Percentiles rank a stretch among this genome's conserved stretches.
Conservation (phyloP, 2,329 filamentous ascomycete genomes). For the Arthroderma uncinatum region DNA sequence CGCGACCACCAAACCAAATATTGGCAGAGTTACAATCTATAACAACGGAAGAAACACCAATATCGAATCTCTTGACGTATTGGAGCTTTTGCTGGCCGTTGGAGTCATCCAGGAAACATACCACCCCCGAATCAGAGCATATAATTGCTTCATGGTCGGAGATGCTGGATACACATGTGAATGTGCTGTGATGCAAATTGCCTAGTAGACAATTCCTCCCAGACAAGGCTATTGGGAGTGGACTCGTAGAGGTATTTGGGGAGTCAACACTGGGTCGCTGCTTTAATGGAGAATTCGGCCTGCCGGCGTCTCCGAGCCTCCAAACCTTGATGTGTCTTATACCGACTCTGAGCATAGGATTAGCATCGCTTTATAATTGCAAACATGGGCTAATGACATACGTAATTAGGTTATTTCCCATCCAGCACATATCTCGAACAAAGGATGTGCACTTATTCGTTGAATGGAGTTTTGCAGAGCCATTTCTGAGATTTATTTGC, state of each 20-base stretch:
- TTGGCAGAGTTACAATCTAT: constrained; percentile 45
- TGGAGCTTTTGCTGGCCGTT: constrained; percentile 59
- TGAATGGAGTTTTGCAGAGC: constrained; percentile 64
- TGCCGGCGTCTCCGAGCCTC: constrained; percentile 59
- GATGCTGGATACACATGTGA: constrained; percentile 64
- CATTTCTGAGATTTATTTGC: constrained; percentile 72
- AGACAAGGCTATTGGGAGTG: constrained; percentile 56
- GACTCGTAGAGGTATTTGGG: constrained; percentile 26
- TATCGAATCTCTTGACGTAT: constrained; percentile 55
- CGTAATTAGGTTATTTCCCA: constrained; percentile 72
- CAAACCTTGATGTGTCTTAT: constrained; percentile 89
- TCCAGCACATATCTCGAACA: constrained; percentile 80
- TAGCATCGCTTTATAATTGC: neutral
- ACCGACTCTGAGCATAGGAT: constrained; percentile 43
- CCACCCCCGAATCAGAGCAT: constrained; percentile 74
- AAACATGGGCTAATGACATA: constrained; percentile 27
- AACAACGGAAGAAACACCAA: constrained; percentile 56
- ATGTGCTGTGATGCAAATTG: constrained; percentile 67
- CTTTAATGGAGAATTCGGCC: constrained; percentile 51
- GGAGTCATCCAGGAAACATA: constrained; percentile 77
- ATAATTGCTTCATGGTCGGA: constrained; percentile 65
- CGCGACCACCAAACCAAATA: constrained; percentile 59
- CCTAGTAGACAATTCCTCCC: constrained; percentile 85
- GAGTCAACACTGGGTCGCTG: constrained; percentile 40
- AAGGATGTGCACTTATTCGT: constrained; percentile 89